Conservation (phyloP, 2,329 filamentous ascomycete genomes). For the Aspergillus eucalypticola region DNA sequence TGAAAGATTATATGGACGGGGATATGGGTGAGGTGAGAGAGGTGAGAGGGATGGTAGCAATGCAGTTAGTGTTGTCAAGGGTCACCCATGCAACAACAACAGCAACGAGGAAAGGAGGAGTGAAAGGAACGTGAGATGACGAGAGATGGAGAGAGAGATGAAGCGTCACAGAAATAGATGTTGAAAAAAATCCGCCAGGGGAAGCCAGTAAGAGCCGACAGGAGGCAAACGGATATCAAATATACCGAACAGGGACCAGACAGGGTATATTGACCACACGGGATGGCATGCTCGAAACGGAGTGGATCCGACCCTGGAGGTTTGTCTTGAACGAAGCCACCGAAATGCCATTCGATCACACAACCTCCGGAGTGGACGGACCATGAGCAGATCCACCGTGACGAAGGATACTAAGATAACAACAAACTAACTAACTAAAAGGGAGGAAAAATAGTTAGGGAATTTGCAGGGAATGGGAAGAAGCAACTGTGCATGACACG, state of each 20-base stretch:
- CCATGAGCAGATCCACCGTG: conserved; percentile 9
- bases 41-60: not conserved
- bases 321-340: conserved; percentile 13
- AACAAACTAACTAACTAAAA: not conserved
- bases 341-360: conserved; percentile 15
- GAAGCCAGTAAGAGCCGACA: conserved; percentile 1
- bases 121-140: conserved; percentile 12
- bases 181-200: conserved; percentile 2
- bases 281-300: conserved; percentile 19
- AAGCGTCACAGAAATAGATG: too few relatives aligned
- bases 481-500: conserved; percentile 10
- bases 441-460: not conserved
- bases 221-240: conserved; percentile 8
- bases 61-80: not conserved
- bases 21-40: not conserved
- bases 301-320: conserved; percentile 21
- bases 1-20: conserved; percentile 3
- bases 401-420: too few relatives aligned
- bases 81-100: not conserved
- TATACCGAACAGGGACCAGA: conserved; percentile 12
- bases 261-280: conserved; percentile 19
- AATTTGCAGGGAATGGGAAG: not conserved
- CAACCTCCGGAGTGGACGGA: conserved; percentile 10
- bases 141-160: not conserved
- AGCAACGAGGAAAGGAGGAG: conserved; percentile 2